These are phyloP conservation scores for Quercus dentata DNA, from an alignment of 306 rosid genomes.

Conservation along the genomic window DNA sequence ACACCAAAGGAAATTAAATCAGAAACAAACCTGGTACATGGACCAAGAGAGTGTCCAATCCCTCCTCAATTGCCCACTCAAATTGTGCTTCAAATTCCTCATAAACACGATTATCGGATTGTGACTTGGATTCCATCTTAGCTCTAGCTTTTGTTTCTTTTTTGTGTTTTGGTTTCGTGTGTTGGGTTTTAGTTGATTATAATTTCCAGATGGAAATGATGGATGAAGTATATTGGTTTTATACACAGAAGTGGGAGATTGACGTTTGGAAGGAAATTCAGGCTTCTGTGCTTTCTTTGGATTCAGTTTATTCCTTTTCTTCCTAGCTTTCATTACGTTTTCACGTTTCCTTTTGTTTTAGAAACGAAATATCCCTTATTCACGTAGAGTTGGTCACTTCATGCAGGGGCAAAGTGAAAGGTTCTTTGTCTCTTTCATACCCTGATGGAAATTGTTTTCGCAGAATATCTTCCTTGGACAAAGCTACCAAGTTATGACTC, in stretches of 20 bases:
- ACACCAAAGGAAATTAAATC: background rate
- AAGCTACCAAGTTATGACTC: background rate
- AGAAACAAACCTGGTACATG: constrained; percentile 46
- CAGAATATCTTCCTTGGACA: background rate
- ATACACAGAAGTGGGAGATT: background rate
- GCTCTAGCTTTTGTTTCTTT: background rate
- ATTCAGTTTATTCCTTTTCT: constrained; percentile 33
- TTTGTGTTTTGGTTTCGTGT: background rate
- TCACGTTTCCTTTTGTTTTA: background rate
- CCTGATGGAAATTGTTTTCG: background rate
- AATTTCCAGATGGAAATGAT: background rate
- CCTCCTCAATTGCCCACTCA: constrained; percentile 47
- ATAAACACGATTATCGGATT: constrained; percentile 1
- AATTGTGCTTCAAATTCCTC: constrained; percentile 33
- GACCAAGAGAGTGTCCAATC: constrained; percentile 32
- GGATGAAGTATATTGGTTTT: constrained; percentile 16
- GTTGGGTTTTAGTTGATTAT: background rate
- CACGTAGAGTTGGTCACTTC: constrained; percentile 13
- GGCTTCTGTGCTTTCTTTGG: constrained; percentile 17
- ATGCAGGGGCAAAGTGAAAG: constrained; percentile 23
- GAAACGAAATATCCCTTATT: constrained; percentile 13
- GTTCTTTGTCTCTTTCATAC: constrained; percentile 24
- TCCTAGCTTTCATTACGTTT: background rate
- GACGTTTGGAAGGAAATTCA: background rate
- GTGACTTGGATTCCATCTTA: constrained; percentile 18